phyloP scores from a whole-genome alignment of 495 filamentous ascomycete species.

The Daldinia decipiens region DNA sequence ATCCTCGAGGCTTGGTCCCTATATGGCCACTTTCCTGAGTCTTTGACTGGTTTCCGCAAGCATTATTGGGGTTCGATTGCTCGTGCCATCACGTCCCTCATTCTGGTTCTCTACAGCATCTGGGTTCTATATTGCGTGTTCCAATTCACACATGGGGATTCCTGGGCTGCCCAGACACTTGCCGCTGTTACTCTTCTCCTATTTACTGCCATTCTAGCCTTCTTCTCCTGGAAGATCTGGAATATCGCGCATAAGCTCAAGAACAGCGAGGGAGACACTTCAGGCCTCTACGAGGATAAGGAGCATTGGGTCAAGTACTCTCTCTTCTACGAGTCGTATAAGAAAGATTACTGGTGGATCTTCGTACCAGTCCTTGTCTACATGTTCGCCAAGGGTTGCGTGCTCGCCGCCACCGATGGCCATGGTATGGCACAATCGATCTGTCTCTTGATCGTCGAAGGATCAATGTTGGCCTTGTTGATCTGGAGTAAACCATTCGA shows the following conservation, averaged over 20 bases:
- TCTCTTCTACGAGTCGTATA: slow-evolving; percentile 95
- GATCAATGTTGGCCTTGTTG: slow-evolving; percentile 73
- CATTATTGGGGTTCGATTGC: slow-evolving; percentile 94
- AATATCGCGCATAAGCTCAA: slow-evolving; percentile 78
- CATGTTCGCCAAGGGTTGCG: slow-evolving; percentile 88
- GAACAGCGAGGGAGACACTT: slow-evolving; percentile 75
- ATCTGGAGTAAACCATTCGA: slow-evolving; percentile 89
- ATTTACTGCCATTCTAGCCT: slow-evolving; percentile 81
- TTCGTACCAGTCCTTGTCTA: slow-evolving; percentile 93
- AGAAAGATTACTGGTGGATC: slow-evolving; percentile 94
- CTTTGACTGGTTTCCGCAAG: slow-evolving; percentile 85
- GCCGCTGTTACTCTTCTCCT: slow-evolving; percentile 81
- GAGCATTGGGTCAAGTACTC: slow-evolving; percentile 94
- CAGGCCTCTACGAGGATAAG: slow-evolving; percentile 84
- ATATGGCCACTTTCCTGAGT: slow-evolving; percentile 85
- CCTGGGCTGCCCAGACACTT: slow-evolving; percentile 90
- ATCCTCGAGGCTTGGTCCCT: slow-evolving; percentile 92
- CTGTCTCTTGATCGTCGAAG: slow-evolving; percentile 83
- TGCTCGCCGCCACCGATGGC: slow-evolving; percentile 87
- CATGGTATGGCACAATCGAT: slow-evolving; percentile 83
- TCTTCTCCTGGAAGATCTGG: slow-evolving; percentile 87
- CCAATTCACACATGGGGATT: slow-evolving; percentile 93
- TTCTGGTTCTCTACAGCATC: slow-evolving; percentile 90
- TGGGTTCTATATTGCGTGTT: slow-evolving; percentile 98
- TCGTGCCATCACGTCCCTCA: slow-evolving; percentile 87